Conservation (phyloP, 108 stramenopile genomes). For the Poteriospumella lacustris region DNA sequence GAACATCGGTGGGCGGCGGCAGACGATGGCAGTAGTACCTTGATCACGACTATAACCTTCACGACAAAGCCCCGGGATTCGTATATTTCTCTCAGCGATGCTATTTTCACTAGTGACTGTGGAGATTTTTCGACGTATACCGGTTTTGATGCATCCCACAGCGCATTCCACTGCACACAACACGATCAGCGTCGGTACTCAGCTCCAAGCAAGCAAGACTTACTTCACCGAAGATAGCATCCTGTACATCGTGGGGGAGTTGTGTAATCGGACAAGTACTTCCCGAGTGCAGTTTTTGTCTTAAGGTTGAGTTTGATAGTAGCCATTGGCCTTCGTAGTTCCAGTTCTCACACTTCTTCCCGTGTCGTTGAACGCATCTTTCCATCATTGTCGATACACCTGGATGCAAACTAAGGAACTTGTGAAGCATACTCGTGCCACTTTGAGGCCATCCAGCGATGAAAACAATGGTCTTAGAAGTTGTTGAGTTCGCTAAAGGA, state of each 20-base stretch:
- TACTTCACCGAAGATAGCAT: no score
- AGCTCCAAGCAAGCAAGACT: no score
- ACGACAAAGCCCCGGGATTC: no score
- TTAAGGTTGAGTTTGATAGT: no score
- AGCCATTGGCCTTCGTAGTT: conserved; percentile 17
- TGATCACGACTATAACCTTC: background rate
- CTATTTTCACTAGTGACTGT: background rate
- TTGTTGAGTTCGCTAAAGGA: no score
- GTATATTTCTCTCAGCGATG: background rate
- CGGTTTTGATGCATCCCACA: background rate
- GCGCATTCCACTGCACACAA: background rate
- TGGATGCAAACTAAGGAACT: background rate
- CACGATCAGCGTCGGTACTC: no score
- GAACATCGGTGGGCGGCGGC: background rate
- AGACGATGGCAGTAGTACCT: background rate
- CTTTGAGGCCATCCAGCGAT: conserved; percentile 17
- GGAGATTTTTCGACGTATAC: background rate
- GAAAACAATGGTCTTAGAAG: no score
- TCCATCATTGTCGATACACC: background rate
- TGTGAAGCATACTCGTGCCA: conserved; percentile 2
- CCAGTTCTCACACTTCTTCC: conserved; percentile 2
- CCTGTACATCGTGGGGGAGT: no score
- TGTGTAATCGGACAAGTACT: no score
- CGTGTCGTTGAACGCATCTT: background rate
- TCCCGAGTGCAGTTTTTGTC: no score